Conservation (phyloP, 1,139 yeast species). For the Lodderomyces oxycetoniae region DNA sequence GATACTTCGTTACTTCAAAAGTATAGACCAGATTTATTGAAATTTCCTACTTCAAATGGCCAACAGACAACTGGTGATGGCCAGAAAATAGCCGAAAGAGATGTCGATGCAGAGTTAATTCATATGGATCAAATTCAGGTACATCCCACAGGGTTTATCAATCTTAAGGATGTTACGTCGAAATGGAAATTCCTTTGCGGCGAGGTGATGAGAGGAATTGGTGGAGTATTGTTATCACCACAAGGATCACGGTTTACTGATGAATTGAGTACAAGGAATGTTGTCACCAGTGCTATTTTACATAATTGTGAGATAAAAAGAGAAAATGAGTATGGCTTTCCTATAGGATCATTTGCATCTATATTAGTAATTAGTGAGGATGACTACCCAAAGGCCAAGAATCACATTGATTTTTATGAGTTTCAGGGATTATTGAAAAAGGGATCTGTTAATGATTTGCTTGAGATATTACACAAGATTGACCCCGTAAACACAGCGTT, state of each 20-base stretch:
- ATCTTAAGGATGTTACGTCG: conserved; percentile 15
- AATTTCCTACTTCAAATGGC: conserved; percentile 35
- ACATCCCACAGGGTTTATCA: conserved; percentile 39
- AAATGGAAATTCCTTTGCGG: conserved; percentile 36
- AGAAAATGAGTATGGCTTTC: conserved; percentile 9
- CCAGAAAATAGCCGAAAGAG: conserved; percentile 29
- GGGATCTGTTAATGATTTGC: conserved; percentile 23
- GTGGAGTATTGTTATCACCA: conserved; percentile 34
- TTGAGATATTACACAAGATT: conserved; percentile 13
- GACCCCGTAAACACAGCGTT: conserved; percentile 14
- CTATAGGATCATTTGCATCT: conserved; percentile 18
- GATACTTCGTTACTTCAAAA: conserved; percentile 21
- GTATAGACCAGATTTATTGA: conserved; percentile 30
- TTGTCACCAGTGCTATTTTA: conserved; percentile 25
- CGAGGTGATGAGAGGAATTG: conserved; percentile 34
- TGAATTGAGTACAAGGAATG: conserved; percentile 33
- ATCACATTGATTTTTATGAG: conserved; percentile 29
- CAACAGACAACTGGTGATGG: conserved; percentile 37
- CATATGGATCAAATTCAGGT: conserved; percentile 38
- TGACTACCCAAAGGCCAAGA: conserved; percentile 26
- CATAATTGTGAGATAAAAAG: conserved; percentile 18
- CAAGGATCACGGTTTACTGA: conserved; percentile 32
- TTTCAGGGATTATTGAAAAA: conserved; percentile 24
- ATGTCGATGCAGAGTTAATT: conserved; percentile 27
- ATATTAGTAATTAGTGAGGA: conserved; percentile 23